phyloP scores from a whole-genome alignment of 495 filamentous ascomycete species.

The Bryoglossum gracile region DNA sequence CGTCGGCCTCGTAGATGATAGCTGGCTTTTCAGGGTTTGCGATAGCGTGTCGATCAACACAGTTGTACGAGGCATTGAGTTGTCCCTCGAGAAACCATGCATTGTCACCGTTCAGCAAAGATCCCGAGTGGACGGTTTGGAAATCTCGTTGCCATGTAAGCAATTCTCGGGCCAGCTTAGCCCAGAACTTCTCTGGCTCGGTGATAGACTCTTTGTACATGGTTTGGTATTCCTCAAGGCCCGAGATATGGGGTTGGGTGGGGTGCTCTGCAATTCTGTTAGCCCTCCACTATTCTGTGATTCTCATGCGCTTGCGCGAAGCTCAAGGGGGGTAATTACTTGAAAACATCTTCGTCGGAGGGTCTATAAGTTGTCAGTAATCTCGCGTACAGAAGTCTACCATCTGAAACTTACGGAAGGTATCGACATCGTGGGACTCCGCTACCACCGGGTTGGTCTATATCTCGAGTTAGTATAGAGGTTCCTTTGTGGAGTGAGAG shows the following conservation, averaged over 20 bases:
- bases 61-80: conserved; percentile 95
- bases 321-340: conserved; percentile 40
- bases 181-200: conserved; percentile 89
- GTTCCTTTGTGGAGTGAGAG: too few relatives aligned
- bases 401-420: conserved; percentile 51
- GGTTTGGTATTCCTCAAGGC: conserved; percentile 79
- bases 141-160: conserved; percentile 89
- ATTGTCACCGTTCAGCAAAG: conserved; percentile 71
- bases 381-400: neutral
- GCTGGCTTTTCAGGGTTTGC: conserved; percentile 87
- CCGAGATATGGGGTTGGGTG: conserved; percentile 47
- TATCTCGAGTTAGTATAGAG: too few relatives aligned
- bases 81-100: conserved; percentile 94
- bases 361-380: conserved; percentile 31
- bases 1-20: conserved; percentile 98
- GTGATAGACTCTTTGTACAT: conserved; percentile 96
- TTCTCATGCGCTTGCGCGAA: conserved; percentile 19
- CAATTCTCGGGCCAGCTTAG: conserved; percentile 73
- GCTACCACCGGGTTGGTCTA: conserved; percentile 65
- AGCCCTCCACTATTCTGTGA: conserved; percentile 21
- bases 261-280: conserved; percentile 42
- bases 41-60: conserved; percentile 90
- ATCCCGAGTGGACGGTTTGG: conserved; percentile 77
- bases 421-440: conserved; percentile 82
- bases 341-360: conserved; percentile 51